These are phyloP conservation scores for Hamamelis virginiana DNA, from an alignment of 164 flowering plant species.

Conservation along the genomic window DNA sequence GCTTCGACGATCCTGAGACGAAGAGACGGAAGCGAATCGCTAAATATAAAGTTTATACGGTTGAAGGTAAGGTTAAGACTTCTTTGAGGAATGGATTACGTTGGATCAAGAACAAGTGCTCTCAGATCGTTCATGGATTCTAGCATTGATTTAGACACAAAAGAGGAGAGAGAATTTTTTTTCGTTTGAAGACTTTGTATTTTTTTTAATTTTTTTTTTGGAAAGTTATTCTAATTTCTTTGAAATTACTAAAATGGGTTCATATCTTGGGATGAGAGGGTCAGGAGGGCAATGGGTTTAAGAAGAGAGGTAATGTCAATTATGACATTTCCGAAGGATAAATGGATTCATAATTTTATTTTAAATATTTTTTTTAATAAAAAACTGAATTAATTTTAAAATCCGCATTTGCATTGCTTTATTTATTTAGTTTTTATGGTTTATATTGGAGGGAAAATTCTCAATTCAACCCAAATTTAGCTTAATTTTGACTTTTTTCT, in stretches of 20 bases:
- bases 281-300: neutral
- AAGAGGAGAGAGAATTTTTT: neutral
- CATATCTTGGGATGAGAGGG: neutral
- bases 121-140: slow-evolving; percentile 63
- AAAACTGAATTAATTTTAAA: too few species aligned
- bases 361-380: too few species aligned
- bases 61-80: slow-evolving; percentile 74
- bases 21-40: slow-evolving; percentile 70
- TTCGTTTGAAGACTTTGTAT: neutral
- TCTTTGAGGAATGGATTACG: slow-evolving; percentile 62
- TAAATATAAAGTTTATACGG: slow-evolving; percentile 59
- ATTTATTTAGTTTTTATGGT: too few species aligned
- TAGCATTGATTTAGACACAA: slow-evolving; percentile 2
- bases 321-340: neutral
- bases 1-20: slow-evolving; percentile 66
- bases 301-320: neutral
- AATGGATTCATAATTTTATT: neutral
- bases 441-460: too few species aligned
- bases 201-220: neutral
- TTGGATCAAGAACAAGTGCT: slow-evolving; percentile 83
- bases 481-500: too few species aligned
- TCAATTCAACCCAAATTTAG: too few species aligned
- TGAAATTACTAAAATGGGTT: neutral
- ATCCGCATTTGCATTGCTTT: too few species aligned
- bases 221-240: neutral